Evolutionary conservation across 2,329 filamentous ascomycete species (phyloP), one percentile per base, ranked within the genome.

Genomic region (Fusarium camptoceras): DNA sequence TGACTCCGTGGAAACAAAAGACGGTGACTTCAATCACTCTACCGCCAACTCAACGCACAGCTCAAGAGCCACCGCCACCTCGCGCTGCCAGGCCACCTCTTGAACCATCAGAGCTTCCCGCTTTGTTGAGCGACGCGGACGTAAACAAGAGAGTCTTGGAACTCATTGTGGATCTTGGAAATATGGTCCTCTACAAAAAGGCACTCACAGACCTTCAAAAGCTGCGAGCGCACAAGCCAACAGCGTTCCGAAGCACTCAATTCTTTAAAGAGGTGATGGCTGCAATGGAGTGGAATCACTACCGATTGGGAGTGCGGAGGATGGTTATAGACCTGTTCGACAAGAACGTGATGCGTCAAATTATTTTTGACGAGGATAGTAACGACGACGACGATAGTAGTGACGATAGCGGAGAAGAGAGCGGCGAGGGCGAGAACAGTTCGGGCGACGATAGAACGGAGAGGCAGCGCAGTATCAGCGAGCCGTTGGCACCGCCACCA

Each of bases 301-400:
- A 96, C 80, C 89, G 94, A 24, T 86, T 99, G 4, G 91, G 91
- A 2, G 92, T 97, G 28, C 91, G 95, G 66, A 91, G 95, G 47
- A 94, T 97, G 81, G 92, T 97, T 37, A 90, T 98, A 64, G 96
- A 98, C 77, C 82, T 99, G 24, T 99, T 99, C 75, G 95, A 98
- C 76, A 96, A 95, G 81, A 91, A 88, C 63, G 93, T 98, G 44
- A 86, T 98, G 81, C 86, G 94, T 68, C 88, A 89, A 70, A 92
- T 98, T 64, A 92, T 99, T 15, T 90, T 97, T 61, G 91, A 92
- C 22, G 81, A 80, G 22, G 80, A 79, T 11, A 54, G 46, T 2
- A 80, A 79, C 3, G 80, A 79, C 3, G 81, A 81, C 10, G 91
- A 93, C 22, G 91, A 93, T 56, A 92, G 93, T 54, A 80, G 77